Conservation (phyloP, 2,329 filamentous ascomycete species). For the Teratosphaeria epicoccoides region DNA sequence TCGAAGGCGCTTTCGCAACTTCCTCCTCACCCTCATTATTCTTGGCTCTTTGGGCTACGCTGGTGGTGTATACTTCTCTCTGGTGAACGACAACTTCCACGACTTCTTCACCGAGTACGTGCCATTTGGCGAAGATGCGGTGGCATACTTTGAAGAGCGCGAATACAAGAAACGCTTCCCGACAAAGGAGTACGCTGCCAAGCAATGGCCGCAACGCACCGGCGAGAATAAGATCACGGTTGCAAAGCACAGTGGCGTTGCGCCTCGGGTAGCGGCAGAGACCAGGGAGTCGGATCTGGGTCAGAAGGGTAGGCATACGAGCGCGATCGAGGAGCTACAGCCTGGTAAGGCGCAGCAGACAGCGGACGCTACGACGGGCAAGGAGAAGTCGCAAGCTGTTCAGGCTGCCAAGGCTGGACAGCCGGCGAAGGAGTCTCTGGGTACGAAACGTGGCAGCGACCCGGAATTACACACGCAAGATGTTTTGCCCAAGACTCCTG, state of each 20-base stretch:
- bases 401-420: constrained; percentile 20
- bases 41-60: constrained; percentile 70
- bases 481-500: not conserved
- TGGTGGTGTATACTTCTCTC: constrained; percentile 83
- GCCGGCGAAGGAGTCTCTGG: not conserved
- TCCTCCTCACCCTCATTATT: constrained; percentile 65
- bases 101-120: constrained; percentile 98
- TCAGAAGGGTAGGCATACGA: constrained; percentile 48
- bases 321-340: constrained; percentile 44
- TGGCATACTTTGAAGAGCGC: constrained; percentile 89
- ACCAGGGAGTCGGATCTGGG: constrained; percentile 35
- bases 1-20: constrained; percentile 63
- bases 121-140: constrained; percentile 85
- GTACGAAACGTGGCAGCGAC: not conserved
- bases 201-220: constrained; percentile 37
- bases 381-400: constrained; percentile 18
- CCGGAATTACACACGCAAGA: not conserved
- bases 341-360: constrained; percentile 24
- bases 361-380: constrained; percentile 8
- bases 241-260: constrained; percentile 73
- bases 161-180: constrained; percentile 85
- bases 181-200: constrained; percentile 32
- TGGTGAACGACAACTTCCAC: constrained; percentile 94
- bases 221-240: constrained; percentile 67
- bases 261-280: constrained; percentile 62